phyloP scores from a whole-genome alignment of 257 asterid genomes.

The Asclepias syriaca region DNA sequence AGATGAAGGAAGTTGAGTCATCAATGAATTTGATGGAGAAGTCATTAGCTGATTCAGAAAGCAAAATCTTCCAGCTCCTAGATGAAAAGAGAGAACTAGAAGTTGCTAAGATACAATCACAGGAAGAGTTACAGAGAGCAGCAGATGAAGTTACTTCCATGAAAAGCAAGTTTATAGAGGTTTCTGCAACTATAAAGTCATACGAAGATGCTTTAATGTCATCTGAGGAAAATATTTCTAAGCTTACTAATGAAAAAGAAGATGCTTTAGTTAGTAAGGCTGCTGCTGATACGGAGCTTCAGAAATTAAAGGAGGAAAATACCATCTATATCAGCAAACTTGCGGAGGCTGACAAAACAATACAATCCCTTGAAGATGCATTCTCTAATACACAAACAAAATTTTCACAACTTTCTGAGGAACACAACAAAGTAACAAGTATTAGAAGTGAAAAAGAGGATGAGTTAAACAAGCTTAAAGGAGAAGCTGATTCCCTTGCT shows the following conservation, averaged over 20 bases:
- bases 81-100: constrained; percentile 70
- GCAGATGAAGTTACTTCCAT: constrained; percentile 45
- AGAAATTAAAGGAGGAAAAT: constrained; percentile 32
- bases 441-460: constrained; percentile 51
- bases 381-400: constrained; percentile 54
- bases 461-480: constrained; percentile 61
- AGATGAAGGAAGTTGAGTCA: constrained; percentile 45
- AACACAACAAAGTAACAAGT: constrained; percentile 38
- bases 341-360: constrained; percentile 53
- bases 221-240: constrained; percentile 20
- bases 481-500: constrained; percentile 51
- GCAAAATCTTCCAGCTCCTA: constrained; percentile 41
- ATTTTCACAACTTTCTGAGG: constrained; percentile 55
- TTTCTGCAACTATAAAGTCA: constrained; percentile 31
- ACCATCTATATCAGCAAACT: constrained; percentile 41
- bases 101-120: constrained; percentile 45
- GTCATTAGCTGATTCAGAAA: constrained; percentile 52
- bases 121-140: constrained; percentile 60
- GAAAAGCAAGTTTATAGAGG: constrained; percentile 49
- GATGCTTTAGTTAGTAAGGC: constrained; percentile 17
- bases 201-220: constrained; percentile 24
- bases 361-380: constrained; percentile 74
- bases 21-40: constrained; percentile 48
- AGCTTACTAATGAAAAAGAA: constrained; percentile 21
- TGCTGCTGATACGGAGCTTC: constrained; percentile 20